Conservation (phyloP, 495 filamentous ascomycete genomes). For the Tuber microsphaerosporum region DNA sequence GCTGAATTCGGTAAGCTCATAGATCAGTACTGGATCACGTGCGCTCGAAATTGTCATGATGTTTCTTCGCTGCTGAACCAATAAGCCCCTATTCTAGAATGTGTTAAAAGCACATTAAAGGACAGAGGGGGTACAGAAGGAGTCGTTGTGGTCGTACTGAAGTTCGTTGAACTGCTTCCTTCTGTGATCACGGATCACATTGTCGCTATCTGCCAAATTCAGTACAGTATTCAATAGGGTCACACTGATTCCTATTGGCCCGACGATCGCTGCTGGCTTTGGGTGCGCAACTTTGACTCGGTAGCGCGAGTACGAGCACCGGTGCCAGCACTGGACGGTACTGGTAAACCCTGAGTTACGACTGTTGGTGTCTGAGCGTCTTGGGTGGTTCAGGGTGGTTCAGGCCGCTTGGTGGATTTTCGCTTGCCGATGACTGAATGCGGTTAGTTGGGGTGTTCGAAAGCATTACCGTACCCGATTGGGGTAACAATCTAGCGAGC, state of each 20-base stretch:
- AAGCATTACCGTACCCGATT: neutral
- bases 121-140: neutral
- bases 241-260: neutral
- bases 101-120: neutral
- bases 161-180: neutral
- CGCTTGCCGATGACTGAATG: neutral
- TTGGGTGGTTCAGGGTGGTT: neutral
- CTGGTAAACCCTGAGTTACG: neutral
- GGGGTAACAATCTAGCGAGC: neutral
- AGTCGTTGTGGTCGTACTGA: neutral
- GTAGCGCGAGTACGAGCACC: neutral
- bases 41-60: neutral
- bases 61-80: neutral
- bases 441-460: neutral
- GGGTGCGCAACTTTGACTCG: neutral
- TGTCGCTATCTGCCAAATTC: neutral
- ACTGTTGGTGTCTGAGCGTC: neutral
- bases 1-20: too few species aligned
- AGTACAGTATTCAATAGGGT: neutral
- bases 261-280: neutral
- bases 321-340: neutral
- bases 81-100: neutral
- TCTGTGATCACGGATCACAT: neutral
- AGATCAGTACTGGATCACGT: too few species aligned
- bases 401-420: neutral